Conservation (phyloP, 2,329 filamentous ascomycete genomes). For the Didymosphaeria variabile region DNA sequence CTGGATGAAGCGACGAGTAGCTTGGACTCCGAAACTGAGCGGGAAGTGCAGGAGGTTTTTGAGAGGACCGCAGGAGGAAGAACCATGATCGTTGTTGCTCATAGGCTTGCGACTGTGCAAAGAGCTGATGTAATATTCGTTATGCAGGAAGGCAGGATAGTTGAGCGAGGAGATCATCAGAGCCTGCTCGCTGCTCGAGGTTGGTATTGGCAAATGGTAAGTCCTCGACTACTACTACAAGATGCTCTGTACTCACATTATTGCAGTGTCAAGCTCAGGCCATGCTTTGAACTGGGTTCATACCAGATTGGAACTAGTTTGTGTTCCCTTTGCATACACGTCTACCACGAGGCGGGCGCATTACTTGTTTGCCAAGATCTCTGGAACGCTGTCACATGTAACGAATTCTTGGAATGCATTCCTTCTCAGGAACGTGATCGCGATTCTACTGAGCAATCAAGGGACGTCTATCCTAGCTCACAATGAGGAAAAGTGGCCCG, state of each 20-base stretch:
- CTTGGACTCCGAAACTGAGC: conserved; percentile 73
- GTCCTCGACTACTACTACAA: background rate
- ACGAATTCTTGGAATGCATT: conserved; percentile 3
- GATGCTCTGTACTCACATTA: background rate
- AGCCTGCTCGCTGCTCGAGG: conserved; percentile 9
- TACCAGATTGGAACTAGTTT: background rate
- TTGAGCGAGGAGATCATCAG: conserved; percentile 33
- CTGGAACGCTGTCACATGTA: conserved; percentile 11
- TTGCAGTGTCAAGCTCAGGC: conserved; percentile 15
- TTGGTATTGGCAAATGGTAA: conserved; percentile 26
- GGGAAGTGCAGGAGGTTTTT: conserved; percentile 73
- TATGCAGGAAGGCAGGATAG: conserved; percentile 49
- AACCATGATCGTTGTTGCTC: conserved; percentile 55
- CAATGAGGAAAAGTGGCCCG: background rate
- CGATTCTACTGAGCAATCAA: background rate
- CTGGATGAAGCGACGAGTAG: conserved; percentile 68
- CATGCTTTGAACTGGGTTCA: background rate
- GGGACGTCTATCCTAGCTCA: background rate
- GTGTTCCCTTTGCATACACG: background rate
- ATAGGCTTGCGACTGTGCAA: conserved; percentile 51
- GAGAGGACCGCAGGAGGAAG: conserved; percentile 59
- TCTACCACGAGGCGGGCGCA: background rate
- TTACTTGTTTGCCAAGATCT: conserved; percentile 5
- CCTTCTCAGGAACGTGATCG: background rate
- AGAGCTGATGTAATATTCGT: conserved; percentile 54